phyloP scores from a whole-genome alignment of 164 flowering plant genomes.

The Liriodendron chinense region DNA sequence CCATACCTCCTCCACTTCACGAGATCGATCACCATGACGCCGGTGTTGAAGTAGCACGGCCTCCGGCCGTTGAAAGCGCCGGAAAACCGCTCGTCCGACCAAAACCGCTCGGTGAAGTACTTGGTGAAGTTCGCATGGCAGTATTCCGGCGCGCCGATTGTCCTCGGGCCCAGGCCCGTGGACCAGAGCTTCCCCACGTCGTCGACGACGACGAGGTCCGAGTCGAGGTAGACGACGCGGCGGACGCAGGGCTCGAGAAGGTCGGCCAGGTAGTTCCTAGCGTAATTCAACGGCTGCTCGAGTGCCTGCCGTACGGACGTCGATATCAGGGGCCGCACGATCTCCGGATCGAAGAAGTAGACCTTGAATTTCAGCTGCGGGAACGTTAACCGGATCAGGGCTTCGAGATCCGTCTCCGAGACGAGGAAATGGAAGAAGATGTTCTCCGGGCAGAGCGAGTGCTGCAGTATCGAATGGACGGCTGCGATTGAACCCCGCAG shows the following conservation, averaged over 20 bases:
- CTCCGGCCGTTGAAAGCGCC: constrained; percentile 23
- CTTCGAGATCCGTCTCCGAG: constrained; percentile 20
- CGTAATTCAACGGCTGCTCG: constrained; percentile 37
- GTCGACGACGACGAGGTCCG: constrained; percentile 39
- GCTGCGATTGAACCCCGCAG: constrained; percentile 32
- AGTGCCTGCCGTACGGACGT: constrained; percentile 36
- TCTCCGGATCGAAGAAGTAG: constrained; percentile 29
- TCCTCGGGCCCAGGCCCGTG: constrained; percentile 19
- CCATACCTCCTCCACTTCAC: constrained; percentile 75
- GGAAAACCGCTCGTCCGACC: constrained; percentile 23
- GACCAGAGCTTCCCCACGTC: constrained; percentile 35
- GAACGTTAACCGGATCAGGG: constrained; percentile 25
- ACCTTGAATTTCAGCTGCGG: constrained; percentile 29
- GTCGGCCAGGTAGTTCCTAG: constrained; percentile 33
- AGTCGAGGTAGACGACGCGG: constrained; percentile 38
- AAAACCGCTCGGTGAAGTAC: constrained; percentile 32
- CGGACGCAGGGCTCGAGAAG: constrained; percentile 32
- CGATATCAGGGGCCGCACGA: constrained; percentile 26
- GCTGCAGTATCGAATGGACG: constrained; percentile 27
- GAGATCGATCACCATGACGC: constrained; percentile 96
- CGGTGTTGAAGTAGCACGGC: constrained; percentile 97
- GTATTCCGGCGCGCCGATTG: constrained; percentile 39
- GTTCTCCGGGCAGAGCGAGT: constrained; percentile 28
- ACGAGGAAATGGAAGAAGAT: constrained; percentile 31
- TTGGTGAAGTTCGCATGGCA: constrained; percentile 40